Evolutionary conservation across 148 eudicot genomes (phyloP).

Genomic region (Camellia granthamiana): DNA sequence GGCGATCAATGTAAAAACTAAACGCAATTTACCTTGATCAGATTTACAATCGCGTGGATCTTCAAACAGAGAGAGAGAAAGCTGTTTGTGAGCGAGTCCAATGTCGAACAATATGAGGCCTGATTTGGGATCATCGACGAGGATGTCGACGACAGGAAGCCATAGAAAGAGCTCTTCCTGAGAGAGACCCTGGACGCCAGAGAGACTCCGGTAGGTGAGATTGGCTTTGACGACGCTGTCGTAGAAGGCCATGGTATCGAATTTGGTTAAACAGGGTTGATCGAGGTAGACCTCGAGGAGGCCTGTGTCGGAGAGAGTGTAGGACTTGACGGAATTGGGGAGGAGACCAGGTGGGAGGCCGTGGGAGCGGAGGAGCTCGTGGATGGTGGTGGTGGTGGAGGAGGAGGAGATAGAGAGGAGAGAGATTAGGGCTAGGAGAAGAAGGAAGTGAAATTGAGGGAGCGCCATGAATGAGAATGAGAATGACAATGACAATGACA

Average conservation of each 20-base stretch:
- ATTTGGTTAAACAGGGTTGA: slow-evolving; percentile 67
- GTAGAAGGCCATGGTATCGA: slow-evolving; percentile 68
- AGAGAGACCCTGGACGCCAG: slow-evolving; percentile 61
- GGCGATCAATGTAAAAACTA: not conserved
- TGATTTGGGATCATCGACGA: slow-evolving; percentile 69
- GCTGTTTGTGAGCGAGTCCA: slow-evolving; percentile 78
- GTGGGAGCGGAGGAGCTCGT: slow-evolving; percentile 54
- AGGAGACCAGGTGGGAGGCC: slow-evolving; percentile 70
- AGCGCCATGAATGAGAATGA: slow-evolving; percentile 29
- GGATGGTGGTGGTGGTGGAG: slow-evolving; percentile 35
- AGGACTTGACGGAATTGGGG: slow-evolving; percentile 68
- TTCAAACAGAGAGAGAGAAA: slow-evolving; percentile 76
- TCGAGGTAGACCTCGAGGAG: slow-evolving; percentile 53
- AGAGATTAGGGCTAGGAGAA: not conserved
- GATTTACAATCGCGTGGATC: slow-evolving; percentile 75
- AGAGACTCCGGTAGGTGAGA: slow-evolving; percentile 58
- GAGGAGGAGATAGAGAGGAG: slow-evolving; percentile 8
- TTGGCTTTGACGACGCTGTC: slow-evolving; percentile 69
- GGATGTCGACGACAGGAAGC: slow-evolving; percentile 70
- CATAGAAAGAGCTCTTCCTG: slow-evolving; percentile 81
- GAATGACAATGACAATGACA: not conserved
- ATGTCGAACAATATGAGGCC: slow-evolving; percentile 77
- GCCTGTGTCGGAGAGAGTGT: slow-evolving; percentile 41
- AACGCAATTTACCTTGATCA: slow-evolving; percentile 27
- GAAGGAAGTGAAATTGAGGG: slow-evolving; percentile 3